These are phyloP conservation scores for Stellera chamaejasme DNA, from an alignment of 345 rosid species.

Conservation along the genomic window DNA sequence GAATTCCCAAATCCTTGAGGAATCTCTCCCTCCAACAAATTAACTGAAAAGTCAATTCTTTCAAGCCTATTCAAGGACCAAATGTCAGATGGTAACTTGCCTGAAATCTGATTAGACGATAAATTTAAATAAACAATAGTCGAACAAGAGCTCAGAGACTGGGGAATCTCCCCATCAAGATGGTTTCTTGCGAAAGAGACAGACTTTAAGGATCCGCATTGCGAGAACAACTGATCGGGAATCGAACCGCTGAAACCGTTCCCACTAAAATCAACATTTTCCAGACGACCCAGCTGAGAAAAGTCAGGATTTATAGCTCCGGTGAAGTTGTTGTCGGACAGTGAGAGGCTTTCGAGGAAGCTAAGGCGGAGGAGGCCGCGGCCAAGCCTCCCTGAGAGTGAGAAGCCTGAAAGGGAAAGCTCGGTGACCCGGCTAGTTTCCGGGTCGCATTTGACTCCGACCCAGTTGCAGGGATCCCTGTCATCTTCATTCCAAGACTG, in stretches of 20 bases:
- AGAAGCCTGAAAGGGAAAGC: conserved; percentile 49
- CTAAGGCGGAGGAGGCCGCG: conserved; percentile 61
- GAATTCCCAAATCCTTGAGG: conserved; percentile 42
- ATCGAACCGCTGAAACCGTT: conserved; percentile 51
- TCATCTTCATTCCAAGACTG: conserved; percentile 70
- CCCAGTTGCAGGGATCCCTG: conserved; percentile 61
- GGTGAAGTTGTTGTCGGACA: conserved; percentile 54
- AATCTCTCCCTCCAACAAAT: conserved; percentile 49
- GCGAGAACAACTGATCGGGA: conserved; percentile 51
- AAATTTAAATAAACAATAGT: conserved; percentile 45
- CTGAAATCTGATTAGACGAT: conserved; percentile 56
- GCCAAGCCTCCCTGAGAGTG: conserved; percentile 71
- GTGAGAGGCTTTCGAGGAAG: conserved; percentile 45
- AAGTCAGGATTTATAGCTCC: conserved; percentile 46
- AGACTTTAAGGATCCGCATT: conserved; percentile 56
- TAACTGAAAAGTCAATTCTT: conserved; percentile 56
- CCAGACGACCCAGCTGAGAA: conserved; percentile 31
- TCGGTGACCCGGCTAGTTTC: conserved; percentile 42
- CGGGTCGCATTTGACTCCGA: conserved; percentile 58
- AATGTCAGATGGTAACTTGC: conserved; percentile 41
- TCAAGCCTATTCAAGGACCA: conserved; percentile 51
- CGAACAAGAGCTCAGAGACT: conserved; percentile 48
- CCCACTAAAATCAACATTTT: conserved; percentile 51
- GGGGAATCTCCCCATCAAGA: conserved; percentile 51
- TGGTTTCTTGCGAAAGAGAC: conserved; percentile 56